Evolutionary conservation across 495 filamentous ascomycete species (phyloP).

Genomic region (Penicillium coffeae): DNA sequence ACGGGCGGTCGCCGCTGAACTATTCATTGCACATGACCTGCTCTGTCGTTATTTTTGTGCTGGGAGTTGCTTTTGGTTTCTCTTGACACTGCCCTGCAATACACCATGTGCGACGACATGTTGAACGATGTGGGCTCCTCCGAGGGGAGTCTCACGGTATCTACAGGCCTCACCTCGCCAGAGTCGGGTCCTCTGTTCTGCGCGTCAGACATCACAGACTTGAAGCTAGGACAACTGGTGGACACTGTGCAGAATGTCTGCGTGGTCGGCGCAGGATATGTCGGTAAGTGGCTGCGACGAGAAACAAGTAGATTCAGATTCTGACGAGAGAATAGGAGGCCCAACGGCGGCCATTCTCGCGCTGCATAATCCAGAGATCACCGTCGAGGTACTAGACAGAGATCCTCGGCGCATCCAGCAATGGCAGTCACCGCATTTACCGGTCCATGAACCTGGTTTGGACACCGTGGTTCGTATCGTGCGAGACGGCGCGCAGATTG

Average conservation of each 20-base stretch:
- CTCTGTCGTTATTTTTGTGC: too few species aligned
- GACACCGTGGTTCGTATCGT: conserved; percentile 60
- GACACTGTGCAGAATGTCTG: conserved; percentile 58
- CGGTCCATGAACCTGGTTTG: conserved; percentile 74
- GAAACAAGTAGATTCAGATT: not conserved
- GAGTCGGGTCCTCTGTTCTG: conserved; percentile 46
- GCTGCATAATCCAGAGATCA: conserved; percentile 62
- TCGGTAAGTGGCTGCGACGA: conserved; percentile 39
- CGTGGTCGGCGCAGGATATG: conserved; percentile 62
- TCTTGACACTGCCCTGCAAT: too few species aligned
- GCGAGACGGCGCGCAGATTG: conserved; percentile 51
- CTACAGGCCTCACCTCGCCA: conserved; percentile 53
- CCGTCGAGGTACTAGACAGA: conserved; percentile 69
- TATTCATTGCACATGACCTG: too few species aligned
- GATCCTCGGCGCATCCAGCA: conserved; percentile 59
- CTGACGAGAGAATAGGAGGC: conserved; percentile 47
- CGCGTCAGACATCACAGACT: conserved; percentile 27
- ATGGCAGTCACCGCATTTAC: conserved; percentile 71
- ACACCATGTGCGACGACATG: conserved; percentile 15
- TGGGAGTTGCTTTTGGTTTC: too few species aligned
- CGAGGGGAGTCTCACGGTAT: conserved; percentile 24
- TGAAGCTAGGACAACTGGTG: too few species aligned
- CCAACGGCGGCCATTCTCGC: conserved; percentile 75
- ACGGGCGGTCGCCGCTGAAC: conserved; percentile 10
- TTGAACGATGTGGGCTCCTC: conserved; percentile 26